Percentiles rank a stretch among this genome's conserved stretches.
Conservation (phyloP, 192 early-diverging fungal genomes). For the Obelidium mucronatum region DNA sequence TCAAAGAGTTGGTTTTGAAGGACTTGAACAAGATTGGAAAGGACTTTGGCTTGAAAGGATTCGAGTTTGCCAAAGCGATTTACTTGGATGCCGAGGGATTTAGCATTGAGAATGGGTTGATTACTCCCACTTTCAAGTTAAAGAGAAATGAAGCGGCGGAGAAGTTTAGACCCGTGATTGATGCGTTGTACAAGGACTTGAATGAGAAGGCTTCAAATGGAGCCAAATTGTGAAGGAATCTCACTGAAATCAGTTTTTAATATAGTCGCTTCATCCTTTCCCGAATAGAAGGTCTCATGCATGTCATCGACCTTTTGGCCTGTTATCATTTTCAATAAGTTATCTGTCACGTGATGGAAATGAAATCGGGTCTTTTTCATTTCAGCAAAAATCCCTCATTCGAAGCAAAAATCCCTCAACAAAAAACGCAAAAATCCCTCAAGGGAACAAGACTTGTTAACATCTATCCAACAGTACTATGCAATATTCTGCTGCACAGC, state of each 20-base stretch:
- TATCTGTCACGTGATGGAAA: too few relatives aligned
- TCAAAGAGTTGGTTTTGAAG: constrained; percentile 48
- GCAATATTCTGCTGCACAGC: background rate
- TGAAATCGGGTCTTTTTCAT: too few relatives aligned
- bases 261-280: too few relatives aligned
- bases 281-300: too few relatives aligned
- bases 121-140: constrained; percentile 64
- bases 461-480: too few relatives aligned
- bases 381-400: too few relatives aligned
- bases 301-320: too few relatives aligned
- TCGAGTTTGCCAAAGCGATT: constrained; percentile 86
- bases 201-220: constrained; percentile 31
- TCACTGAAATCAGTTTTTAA: too few relatives aligned
- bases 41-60: constrained; percentile 81
- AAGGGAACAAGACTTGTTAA: too few relatives aligned
- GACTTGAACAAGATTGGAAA: constrained; percentile 70
- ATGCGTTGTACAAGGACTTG: constrained; percentile 65
- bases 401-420: too few relatives aligned
- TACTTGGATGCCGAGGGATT: constrained; percentile 78
- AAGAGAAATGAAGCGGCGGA: constrained; percentile 58
- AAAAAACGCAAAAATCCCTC: too few relatives aligned
- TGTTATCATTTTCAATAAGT: too few relatives aligned
- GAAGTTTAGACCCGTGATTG: constrained; percentile 57
- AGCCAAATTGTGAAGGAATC: constrained; percentile 16
- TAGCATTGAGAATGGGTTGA: constrained; percentile 76